Conservation (phyloP, 2,329 filamentous ascomycete genomes). For the Penicillium palitans region DNA sequence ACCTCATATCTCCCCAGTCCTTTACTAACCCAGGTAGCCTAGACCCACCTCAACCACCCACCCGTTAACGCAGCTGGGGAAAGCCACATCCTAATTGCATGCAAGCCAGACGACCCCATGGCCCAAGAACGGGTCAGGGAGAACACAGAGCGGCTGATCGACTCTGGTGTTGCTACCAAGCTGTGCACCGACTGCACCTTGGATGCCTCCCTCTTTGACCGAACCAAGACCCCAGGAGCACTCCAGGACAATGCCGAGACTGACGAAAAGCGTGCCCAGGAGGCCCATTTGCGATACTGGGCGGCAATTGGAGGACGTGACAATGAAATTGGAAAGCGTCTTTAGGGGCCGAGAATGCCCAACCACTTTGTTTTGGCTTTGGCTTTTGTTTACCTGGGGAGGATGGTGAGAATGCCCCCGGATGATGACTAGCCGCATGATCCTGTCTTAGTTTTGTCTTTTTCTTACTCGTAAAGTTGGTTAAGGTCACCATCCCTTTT, state of each 20-base stretch:
- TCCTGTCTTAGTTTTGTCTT: rapidly evolving
- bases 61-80: background rate
- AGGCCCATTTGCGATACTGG: background rate
- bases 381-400: background rate
- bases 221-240: rapidly evolving
- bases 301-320: background rate
- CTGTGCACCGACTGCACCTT: background rate
- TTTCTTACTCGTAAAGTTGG: background rate
- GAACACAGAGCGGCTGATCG: background rate
- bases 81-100: background rate
- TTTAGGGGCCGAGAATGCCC: background rate
- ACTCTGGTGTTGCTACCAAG: background rate
- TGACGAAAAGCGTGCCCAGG: no score
- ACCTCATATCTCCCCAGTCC: rapidly evolving
- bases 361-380: background rate
- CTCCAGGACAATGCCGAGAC: background rate
- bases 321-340: background rate
- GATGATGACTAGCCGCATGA: background rate
- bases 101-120: background rate
- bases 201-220: background rate
- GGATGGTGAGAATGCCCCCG: background rate
- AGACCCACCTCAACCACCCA: background rate
- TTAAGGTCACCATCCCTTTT: background rate
- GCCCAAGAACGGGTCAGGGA: background rate
- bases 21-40: background rate